These are phyloP conservation scores for Brassica carinata DNA, from an alignment of 345 rosid genomes.

Conservation along the genomic window DNA sequence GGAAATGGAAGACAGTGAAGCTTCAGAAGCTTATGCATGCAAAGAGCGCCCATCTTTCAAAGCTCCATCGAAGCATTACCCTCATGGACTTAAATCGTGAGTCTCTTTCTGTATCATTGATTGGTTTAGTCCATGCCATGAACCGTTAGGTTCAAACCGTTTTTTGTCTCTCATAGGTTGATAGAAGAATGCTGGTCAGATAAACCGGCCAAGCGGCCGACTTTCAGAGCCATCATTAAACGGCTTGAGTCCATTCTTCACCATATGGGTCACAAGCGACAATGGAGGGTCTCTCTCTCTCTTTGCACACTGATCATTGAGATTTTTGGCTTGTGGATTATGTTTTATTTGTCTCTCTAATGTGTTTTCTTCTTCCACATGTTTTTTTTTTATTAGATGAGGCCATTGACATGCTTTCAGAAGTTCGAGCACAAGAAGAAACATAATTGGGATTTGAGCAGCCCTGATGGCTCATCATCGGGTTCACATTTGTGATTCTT, in stretches of 20 bases:
- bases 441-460: slow-evolving; percentile 56
- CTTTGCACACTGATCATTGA: background rate
- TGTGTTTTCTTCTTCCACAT: slow-evolving; percentile 21
- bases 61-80: slow-evolving; percentile 72
- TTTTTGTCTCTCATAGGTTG: slow-evolving; percentile 48
- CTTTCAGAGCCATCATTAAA: slow-evolving; percentile 68
- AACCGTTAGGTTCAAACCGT: background rate
- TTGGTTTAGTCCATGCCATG: slow-evolving; percentile 14
- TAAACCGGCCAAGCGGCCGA: slow-evolving; percentile 73
- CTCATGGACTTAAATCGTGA: slow-evolving; percentile 84
- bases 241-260: slow-evolving; percentile 62
- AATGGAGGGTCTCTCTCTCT: slow-evolving; percentile 63
- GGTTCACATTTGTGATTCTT: slow-evolving; percentile 48
- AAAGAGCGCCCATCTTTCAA: slow-evolving; percentile 65
- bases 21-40: slow-evolving; percentile 53
- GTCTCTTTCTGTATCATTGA: slow-evolving; percentile 33
- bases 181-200: slow-evolving; percentile 92
- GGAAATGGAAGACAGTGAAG: slow-evolving; percentile 66
- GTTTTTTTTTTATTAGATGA: slow-evolving; percentile 46
- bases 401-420: slow-evolving; percentile 75
- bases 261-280: slow-evolving; percentile 61
- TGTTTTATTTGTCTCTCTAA: slow-evolving; percentile 20
- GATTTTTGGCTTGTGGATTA: slow-evolving; percentile 5
- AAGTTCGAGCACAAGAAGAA: slow-evolving; percentile 70
- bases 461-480: slow-evolving; percentile 56